Conservation (phyloP, 441 rosid species). For the Kokia cookei region DNA sequence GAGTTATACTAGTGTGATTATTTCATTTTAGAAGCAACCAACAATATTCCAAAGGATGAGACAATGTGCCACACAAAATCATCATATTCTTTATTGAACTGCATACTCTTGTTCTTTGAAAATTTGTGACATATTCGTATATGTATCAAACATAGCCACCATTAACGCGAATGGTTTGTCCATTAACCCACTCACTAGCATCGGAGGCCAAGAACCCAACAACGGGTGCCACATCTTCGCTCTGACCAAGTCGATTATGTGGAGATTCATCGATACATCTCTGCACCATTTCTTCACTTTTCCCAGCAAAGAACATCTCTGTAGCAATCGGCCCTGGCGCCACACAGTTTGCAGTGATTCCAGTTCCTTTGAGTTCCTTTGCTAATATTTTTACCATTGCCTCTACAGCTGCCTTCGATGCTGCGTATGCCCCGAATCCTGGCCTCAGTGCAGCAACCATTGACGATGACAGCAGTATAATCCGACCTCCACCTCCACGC, state of each 20-base stretch:
- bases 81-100: not conserved
- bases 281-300: slow-evolving; percentile 49
- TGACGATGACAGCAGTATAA: slow-evolving; percentile 55
- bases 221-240: slow-evolving; percentile 49
- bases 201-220: slow-evolving; percentile 78
- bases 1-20: too few species aligned
- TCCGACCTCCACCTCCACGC: slow-evolving; percentile 65
- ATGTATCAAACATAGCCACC: slow-evolving; percentile 37
- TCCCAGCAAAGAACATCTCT: slow-evolving; percentile 65
- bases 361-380: slow-evolving; percentile 65
- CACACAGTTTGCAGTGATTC: slow-evolving; percentile 66
- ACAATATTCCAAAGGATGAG: too few species aligned
- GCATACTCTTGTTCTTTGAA: not conserved
- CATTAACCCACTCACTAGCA: slow-evolving; percentile 73
- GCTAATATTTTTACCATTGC: slow-evolving; percentile 61
- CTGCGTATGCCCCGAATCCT: slow-evolving; percentile 44
- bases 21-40: too few species aligned
- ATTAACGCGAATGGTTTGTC: slow-evolving; percentile 53
- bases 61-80: not conserved
- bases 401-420: slow-evolving; percentile 78
- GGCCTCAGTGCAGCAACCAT: slow-evolving; percentile 37
- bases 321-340: slow-evolving; percentile 83
- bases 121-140: not conserved
- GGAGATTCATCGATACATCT: slow-evolving; percentile 38
- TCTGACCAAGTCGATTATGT: slow-evolving; percentile 50